These are phyloP conservation scores for Picea sitchensis DNA, from an alignment of 75 land plant genomes.

Conservation along the genomic window DNA sequence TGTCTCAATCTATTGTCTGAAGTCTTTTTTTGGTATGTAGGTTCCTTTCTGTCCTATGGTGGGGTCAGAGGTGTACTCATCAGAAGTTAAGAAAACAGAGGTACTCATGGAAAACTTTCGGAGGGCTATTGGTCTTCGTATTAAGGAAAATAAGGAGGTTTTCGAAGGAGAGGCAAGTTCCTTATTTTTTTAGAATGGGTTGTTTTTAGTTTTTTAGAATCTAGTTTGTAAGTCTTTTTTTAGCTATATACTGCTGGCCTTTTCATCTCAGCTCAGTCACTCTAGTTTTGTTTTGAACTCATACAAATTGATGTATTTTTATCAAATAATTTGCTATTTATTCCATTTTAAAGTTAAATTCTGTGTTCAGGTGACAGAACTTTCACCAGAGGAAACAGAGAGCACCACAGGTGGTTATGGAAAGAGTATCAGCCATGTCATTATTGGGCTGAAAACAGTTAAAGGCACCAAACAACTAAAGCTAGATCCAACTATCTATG, in stretches of 20 bases:
- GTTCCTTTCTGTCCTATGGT: slow-evolving; percentile 99
- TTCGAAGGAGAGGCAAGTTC: slow-evolving; percentile 94
- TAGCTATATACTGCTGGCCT: too few relatives aligned
- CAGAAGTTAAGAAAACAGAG: slow-evolving; percentile 98
- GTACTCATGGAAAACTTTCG: slow-evolving; percentile 98
- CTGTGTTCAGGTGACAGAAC: slow-evolving; percentile 80
- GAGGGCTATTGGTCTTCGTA: slow-evolving; percentile 91
- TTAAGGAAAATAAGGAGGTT: slow-evolving; percentile 97
- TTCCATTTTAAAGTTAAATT: not conserved
- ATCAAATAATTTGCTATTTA: not conserved
- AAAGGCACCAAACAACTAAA: slow-evolving; percentile 98
- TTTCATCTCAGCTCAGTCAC: too few relatives aligned
- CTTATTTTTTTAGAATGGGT: not conserved
- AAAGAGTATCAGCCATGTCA: slow-evolving; percentile 93
- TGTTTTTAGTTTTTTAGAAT: too few relatives aligned
- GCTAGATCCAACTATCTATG: slow-evolving; percentile 96
- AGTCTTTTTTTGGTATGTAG: slow-evolving; percentile 26
- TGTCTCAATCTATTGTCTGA: not conserved
- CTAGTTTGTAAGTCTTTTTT: too few relatives aligned
- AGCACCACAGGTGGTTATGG: slow-evolving; percentile 95
- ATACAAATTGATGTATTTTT: not conserved
- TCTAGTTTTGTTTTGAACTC: too few relatives aligned
- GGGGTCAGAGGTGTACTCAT: slow-evolving; percentile 96
- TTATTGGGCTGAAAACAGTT: slow-evolving; percentile 93
- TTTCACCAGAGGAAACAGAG: slow-evolving; percentile 97